Evolutionary conservation across 495 filamentous ascomycete genomes (phyloP), one percentile per base, ranked within the genome.

Genomic region (Aspergillus coremiiformis): DNA sequence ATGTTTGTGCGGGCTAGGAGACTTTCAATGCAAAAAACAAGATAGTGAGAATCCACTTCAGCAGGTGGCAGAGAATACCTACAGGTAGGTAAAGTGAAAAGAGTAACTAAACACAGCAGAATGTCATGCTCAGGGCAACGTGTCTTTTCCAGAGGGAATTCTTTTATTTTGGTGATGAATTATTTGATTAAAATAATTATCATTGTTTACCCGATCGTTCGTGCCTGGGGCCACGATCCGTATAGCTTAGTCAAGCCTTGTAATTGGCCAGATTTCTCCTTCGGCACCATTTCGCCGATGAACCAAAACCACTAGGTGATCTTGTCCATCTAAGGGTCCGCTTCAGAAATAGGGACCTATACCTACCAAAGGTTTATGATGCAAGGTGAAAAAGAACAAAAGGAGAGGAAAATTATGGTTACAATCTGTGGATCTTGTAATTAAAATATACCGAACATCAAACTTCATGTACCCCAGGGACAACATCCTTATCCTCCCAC

Each of bases 201-300:
- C 26, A 5, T 52, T 53, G 41, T 59, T 53, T 57, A 52, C 46
- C 17, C 21, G 26, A 27, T 20, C 21, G 11, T 37, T 35, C 32
- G n/a, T 51, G 55, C 55, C 55, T 57, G 50, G 41, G 39, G 52
- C 52, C 43, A 45, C 45, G 0, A 42, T 51, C 29, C 49, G 21
- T 47, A 24, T 41, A 41, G 33, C 5, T 42, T 19, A 49, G 27
- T 35, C 21, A 30, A 47, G 47, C 32, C 35, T 20, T 49, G 47
- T 51, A 33, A 37, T 51, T 27, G 20, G 47, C 33, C 32, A 35
- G 32, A 14, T 35, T 10, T 30, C 2, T 30, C 3, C 26, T 47
- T 37, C 46, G 19, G 46, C 29, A 48, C 23, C 26, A n/a, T n/a
- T n/a, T n/a, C 26, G 29, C 15, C 29, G 35, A 29, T 27, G 46